Conservation (phyloP, 2,329 filamentous ascomycete species). For the Corinectria fuckeliana region DNA sequence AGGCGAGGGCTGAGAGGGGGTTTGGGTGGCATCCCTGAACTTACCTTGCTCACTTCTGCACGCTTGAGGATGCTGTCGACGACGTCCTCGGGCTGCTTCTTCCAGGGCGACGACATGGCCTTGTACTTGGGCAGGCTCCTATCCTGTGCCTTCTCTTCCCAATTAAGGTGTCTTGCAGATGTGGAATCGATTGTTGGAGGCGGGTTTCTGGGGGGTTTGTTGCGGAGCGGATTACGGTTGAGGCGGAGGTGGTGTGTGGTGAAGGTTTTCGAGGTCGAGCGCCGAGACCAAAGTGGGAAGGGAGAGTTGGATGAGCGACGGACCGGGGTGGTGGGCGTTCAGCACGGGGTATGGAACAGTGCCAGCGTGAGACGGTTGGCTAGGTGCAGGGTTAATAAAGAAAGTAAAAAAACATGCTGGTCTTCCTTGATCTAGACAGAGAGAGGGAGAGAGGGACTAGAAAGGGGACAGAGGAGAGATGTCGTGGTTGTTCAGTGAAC, state of each 20-base stretch:
- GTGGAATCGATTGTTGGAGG: slow-evolving; percentile 7
- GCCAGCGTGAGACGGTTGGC: slow-evolving; percentile 23
- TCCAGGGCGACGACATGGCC: slow-evolving; percentile 66
- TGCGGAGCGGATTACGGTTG: slow-evolving; percentile 2
- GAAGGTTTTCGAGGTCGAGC: slow-evolving; percentile 18
- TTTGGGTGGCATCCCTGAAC: slow-evolving; percentile 35
- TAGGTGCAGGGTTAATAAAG: slow-evolving; percentile 18
- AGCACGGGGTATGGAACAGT: slow-evolving; percentile 11
- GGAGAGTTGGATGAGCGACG: slow-evolving; percentile 22
- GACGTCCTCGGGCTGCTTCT: slow-evolving; percentile 68
- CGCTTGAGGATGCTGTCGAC: slow-evolving; percentile 74
- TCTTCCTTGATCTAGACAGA: not conserved
- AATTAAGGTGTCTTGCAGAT: not conserved
- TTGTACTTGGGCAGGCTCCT: slow-evolving; percentile 24
- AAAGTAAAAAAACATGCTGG: not conserved
- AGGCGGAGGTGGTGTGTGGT: slow-evolving; percentile 13
- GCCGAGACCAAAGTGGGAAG: slow-evolving; percentile 19
- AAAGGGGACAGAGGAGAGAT: slow-evolving; percentile 1
- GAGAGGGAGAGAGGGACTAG: not conserved
- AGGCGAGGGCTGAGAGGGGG: slow-evolving; percentile 4
- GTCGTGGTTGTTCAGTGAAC: slow-evolving; percentile 21
- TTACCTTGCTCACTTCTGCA: slow-evolving; percentile 78
- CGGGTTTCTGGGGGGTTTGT: not conserved
- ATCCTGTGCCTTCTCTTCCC: slow-evolving; percentile 7
- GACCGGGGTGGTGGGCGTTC: slow-evolving; percentile 7